Percentiles rank a stretch among this genome's conserved stretches.
Evolutionary conservation across 345 rosid genomes (phyloP).

Genomic region (Gossypium sturtianum): DNA sequence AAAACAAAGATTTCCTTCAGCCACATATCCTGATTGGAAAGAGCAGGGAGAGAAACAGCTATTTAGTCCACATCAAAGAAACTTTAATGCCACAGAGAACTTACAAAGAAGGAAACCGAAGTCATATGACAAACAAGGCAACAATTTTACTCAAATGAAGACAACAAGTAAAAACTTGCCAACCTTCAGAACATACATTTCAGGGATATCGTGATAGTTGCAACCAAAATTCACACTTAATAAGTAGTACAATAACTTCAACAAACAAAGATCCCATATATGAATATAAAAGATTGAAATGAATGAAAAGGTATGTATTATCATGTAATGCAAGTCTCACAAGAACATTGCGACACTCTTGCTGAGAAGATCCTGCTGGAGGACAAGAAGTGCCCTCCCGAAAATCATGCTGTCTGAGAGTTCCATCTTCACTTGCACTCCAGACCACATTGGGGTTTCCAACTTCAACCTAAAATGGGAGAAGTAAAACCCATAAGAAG

Average conservation of each 20-base stretch:
- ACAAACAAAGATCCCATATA: background rate
- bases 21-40: background rate
- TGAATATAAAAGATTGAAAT: background rate
- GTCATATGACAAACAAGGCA: background rate
- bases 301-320: constrained; percentile 2
- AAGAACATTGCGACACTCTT: constrained; percentile 85
- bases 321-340: constrained; percentile 34
- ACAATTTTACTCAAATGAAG: background rate
- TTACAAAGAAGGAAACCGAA: background rate
- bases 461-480: constrained; percentile 63
- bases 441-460: constrained; percentile 95
- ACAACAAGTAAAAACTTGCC: background rate
- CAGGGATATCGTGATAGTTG: background rate
- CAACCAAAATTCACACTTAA: background rate
- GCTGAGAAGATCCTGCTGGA: constrained; percentile 67
- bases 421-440: constrained; percentile 99
- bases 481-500: constrained; percentile 14
- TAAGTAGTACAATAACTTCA: background rate
- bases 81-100: background rate
- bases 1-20: background rate
- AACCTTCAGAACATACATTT: background rate
- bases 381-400: constrained; percentile 88
- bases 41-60: background rate
- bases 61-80: background rate
- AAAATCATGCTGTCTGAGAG: constrained; percentile 92